Conservation (phyloP, 371 early-diverging fungal species). For the Mucor mucedo region DNA sequence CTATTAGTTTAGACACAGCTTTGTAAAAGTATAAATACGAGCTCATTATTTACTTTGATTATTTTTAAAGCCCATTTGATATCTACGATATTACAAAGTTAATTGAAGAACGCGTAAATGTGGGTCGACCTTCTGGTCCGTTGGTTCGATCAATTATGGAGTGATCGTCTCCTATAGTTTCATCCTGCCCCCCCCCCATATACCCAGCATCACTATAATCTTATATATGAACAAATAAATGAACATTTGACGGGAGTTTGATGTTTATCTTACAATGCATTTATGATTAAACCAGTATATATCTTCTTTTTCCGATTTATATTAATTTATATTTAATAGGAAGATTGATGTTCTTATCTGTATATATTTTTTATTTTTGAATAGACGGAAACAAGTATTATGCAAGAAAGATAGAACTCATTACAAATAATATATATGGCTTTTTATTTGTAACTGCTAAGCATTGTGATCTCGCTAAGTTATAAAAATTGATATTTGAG, state of each 20-base stretch:
- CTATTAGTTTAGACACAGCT: too few relatives aligned
- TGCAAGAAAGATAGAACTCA: background rate
- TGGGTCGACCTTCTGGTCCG: slow-evolving; percentile 1
- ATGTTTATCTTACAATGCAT: background rate
- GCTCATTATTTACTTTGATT: too few relatives aligned
- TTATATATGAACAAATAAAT: background rate
- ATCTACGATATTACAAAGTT: background rate
- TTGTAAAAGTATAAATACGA: too few relatives aligned
- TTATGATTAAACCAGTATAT: background rate
- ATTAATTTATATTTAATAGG: background rate
- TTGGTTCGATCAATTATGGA: slow-evolving; percentile 5
- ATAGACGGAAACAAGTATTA: background rate
- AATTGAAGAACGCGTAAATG: slow-evolving; percentile 2
- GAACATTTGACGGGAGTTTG: background rate
- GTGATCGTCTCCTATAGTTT: background rate
- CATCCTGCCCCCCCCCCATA: background rate
- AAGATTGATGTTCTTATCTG: background rate
- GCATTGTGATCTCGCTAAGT: too few relatives aligned
- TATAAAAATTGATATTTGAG: too few relatives aligned
- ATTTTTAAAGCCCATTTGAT: too few relatives aligned
- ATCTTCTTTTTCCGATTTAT: background rate
- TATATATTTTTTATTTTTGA: background rate
- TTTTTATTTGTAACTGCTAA: too few relatives aligned
- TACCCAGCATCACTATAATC: background rate
- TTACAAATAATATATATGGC: background rate